Conservation (phyloP, 257 asterid genomes). For the Echium plantagineum region DNA sequence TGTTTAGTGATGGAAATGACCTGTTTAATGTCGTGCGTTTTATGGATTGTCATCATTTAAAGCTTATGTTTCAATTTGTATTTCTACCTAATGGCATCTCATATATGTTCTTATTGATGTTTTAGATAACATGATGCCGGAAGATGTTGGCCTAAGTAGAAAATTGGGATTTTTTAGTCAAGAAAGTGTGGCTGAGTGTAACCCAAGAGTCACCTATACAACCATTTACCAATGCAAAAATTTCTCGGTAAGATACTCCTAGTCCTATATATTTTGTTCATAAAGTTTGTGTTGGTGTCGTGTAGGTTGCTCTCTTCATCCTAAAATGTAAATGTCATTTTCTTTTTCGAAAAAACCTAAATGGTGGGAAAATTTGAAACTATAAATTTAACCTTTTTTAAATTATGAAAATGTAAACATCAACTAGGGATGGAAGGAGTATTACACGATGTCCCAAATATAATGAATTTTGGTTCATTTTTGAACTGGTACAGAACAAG, state of each 20-base stretch:
- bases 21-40: neutral
- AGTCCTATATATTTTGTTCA: neutral
- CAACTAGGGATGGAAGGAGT: too few relatives aligned
- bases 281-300: too few relatives aligned
- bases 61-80: neutral
- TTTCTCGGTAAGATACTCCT: constrained; percentile 42
- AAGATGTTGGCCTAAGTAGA: constrained; percentile 58
- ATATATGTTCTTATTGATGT: neutral
- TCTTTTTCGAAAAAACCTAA: too few relatives aligned
- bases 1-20: too few relatives aligned
- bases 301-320: too few relatives aligned
- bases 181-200: constrained; percentile 23
- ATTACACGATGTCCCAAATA: too few relatives aligned
- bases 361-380: too few relatives aligned
- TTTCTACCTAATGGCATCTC: neutral
- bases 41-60: neutral
- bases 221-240: constrained; percentile 45
- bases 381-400: too few relatives aligned
- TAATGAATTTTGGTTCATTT: too few relatives aligned
- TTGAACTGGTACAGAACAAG: too few relatives aligned
- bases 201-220: constrained; percentile 48
- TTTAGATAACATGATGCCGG: constrained; percentile 55
- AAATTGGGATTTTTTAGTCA: constrained; percentile 54
- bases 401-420: too few relatives aligned
- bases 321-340: too few relatives aligned